Base-by-base conservation (phyloP, 208 protist species). In the Trypanosoma brucei region DNA sequence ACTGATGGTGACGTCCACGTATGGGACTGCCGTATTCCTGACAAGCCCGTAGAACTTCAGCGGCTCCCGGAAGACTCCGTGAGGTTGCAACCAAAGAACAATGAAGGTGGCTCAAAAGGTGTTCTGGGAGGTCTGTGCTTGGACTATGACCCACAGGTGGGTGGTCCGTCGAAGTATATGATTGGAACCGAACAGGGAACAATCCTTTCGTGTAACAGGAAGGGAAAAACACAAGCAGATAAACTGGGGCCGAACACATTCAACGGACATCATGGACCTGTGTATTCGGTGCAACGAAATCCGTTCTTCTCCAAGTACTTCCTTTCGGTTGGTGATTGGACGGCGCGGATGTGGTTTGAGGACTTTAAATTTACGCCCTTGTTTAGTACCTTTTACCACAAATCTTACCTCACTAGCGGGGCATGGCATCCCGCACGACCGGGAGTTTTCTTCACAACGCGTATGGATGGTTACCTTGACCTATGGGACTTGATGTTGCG, bases 241-340 rank as follows among this genome's bases (percentile, higher is more conserved):
- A 96, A 97, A 72, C 88, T 98, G 52, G 83, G 86, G n/a, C 69
- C 84, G 33, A 94, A 97, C 76, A 92, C 86, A 55, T 98, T 97
- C 75, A 88, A 94, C 62, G 95, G 94, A 7, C 97, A 98, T 76
- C 93, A 98, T 74, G 97, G 97, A 0, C 97, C 97, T 9, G 84
- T 99, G 33, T 98, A 98, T 75, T 84, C 86, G 3, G 88, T 99
- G 34, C 81, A 96, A 81, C 81, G 96, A 46, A 97, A 98, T 82
- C 93, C 95, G 2, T 80, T 88, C 62, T 96, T 96, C 70, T 89
- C 91, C 49, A 98, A 98, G 82, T 98, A 96, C 88, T 99, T 99
- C 72, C 72, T 99, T 52, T 92, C 95, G 22, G 83, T 98, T 40
- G 97, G 97, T 22, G 97, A 99, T 80, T 99, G 97, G 97, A 95